phyloP scores from a whole-genome alignment of 805 yeast species.

The Saturnispora diversa region DNA sequence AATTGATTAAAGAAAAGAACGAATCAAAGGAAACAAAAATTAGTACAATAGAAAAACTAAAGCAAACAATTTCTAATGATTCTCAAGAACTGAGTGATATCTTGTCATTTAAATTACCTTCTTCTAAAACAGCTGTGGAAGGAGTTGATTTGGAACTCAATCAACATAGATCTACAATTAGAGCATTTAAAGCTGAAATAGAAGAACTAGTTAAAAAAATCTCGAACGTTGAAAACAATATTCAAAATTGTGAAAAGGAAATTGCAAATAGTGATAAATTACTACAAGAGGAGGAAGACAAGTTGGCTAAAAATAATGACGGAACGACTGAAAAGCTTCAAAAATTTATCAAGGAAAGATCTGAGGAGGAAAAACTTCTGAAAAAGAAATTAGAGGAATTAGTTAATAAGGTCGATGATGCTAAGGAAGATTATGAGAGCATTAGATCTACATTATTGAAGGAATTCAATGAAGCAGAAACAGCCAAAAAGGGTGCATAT shows the following conservation, averaged over 20 bases:
- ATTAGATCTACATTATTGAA: conserved; percentile 9
- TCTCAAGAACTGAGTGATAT: neutral
- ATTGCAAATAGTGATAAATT: conserved; percentile 7
- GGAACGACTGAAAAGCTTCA: conserved; percentile 34
- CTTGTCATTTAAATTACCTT: neutral
- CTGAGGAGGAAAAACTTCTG: conserved; percentile 10
- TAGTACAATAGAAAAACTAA: neutral
- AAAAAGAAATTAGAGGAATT: conserved; percentile 15
- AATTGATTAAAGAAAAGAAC: conserved; percentile 2
- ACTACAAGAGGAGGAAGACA: conserved; percentile 14
- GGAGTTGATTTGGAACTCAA: conserved; percentile 3
- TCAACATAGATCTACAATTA: conserved; percentile 1
- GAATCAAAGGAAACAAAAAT: neutral
- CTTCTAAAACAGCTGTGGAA: neutral
- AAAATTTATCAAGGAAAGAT: conserved; percentile 16
- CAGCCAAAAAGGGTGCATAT: conserved; percentile 5
- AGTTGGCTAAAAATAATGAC: conserved; percentile 24
- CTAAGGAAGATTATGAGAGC: conserved; percentile 19
- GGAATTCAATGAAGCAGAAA: neutral
- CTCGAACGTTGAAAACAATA: conserved; percentile 16
- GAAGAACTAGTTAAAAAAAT: conserved; percentile 13
- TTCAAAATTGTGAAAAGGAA: conserved; percentile 11
- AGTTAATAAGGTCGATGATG: conserved; percentile 11
- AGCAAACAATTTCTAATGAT: neutral
- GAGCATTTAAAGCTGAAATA: conserved; percentile 12